Percentiles rank a stretch among this genome's conserved stretches.
Evolutionary conservation across 2,329 filamentous ascomycete species (phyloP).

Genomic region (Beauveria scarabaeidicola): DNA sequence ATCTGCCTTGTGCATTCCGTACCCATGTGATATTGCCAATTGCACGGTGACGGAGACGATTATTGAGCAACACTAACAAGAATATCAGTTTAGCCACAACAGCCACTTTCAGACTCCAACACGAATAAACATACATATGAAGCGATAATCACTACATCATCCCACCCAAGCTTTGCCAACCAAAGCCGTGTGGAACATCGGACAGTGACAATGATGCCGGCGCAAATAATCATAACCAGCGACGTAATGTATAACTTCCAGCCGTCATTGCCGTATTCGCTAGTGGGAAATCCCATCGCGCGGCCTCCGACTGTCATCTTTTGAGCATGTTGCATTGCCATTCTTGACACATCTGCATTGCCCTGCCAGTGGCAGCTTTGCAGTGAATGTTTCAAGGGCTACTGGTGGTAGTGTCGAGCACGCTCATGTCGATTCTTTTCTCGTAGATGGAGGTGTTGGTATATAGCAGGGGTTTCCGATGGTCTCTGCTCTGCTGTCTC

Average conservation of each 20-base stretch:
- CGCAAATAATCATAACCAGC: conserved; percentile 27
- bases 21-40: conserved; percentile 28
- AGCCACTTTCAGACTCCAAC: not conserved
- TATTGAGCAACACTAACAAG: conserved; percentile 22
- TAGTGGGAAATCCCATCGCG: conserved; percentile 20
- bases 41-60: conserved; percentile 26
- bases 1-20: conserved; percentile 30
- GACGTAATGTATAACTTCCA: conserved; percentile 26
- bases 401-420: not conserved
- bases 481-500: not conserved
- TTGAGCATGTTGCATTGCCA: not conserved
- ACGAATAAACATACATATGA: conserved; percentile 22
- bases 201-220: conserved; percentile 25
- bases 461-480: not conserved
- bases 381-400: not conserved
- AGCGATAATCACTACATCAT: conserved; percentile 29
- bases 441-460: not conserved
- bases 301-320: not conserved
- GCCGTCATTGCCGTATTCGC: conserved; percentile 26
- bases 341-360: not conserved
- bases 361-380: not conserved
- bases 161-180: conserved; percentile 26
- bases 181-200: conserved; percentile 27
- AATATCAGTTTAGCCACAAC: not conserved
- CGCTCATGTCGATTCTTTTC: not conserved